phyloP scores from a whole-genome alignment of 768 basidiomycete genomes.

The Amanita phalloides region DNA sequence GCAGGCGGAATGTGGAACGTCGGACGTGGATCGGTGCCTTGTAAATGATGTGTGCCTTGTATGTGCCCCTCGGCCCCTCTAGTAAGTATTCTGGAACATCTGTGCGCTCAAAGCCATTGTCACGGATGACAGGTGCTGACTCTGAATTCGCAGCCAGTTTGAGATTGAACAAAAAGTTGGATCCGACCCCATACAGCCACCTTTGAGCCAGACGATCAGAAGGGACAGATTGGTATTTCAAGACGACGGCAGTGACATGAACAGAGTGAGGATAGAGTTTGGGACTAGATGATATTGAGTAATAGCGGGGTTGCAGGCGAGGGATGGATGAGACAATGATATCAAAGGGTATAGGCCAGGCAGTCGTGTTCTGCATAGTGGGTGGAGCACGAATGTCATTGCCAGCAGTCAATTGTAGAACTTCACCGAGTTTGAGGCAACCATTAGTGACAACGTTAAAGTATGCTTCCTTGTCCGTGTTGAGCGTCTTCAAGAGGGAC shows the following conservation, averaged over 20 bases:
- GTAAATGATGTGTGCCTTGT: conserved; percentile 60
- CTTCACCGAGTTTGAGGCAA: conserved; percentile 87
- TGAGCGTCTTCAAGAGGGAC: conserved; percentile 62
- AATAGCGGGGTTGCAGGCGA: conserved; percentile 94
- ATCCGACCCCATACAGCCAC: conserved; percentile 83
- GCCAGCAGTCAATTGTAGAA: conserved; percentile 83
- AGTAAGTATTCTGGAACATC: conserved; percentile 69
- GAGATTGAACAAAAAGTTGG: conserved; percentile 92
- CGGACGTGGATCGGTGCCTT: conserved; percentile 92
- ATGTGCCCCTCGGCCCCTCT: conserved; percentile 82
- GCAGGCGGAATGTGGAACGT: conserved; percentile 92
- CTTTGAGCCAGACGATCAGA: conserved; percentile 42
- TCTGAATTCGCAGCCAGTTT: conserved; percentile 66
- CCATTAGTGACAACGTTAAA: conserved; percentile 63
- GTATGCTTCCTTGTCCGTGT: conserved; percentile 83
- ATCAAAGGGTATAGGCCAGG: conserved; percentile 94
- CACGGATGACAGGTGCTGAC: conserved; percentile 29
- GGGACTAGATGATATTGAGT: conserved; percentile 96
- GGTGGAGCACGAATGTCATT: conserved; percentile 52
- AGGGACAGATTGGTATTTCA: conserved; percentile 75
- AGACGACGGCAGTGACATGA: conserved; percentile 91
- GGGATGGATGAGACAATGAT: conserved; percentile 89
- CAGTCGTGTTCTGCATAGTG: conserved; percentile 65
- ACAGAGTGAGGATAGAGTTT: conserved; percentile 84
- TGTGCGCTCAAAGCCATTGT: conserved; percentile 24